These are phyloP conservation scores for Cryptosporidium parvum DNA, from an alignment of 169 alveolate species.

Conservation along the genomic window DNA sequence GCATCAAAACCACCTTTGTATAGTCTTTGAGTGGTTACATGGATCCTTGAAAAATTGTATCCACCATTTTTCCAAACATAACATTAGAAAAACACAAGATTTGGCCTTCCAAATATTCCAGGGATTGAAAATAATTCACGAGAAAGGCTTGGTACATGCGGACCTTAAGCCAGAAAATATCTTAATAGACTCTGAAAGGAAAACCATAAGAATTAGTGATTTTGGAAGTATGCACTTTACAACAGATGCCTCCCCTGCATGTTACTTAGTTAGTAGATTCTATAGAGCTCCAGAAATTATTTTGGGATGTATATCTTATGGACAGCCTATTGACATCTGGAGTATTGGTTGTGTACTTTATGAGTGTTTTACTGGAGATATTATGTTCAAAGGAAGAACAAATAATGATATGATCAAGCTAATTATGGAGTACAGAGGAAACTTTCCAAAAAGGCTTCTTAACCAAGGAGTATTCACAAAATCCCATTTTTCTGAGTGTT, in stretches of 20 bases:
- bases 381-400: constrained; percentile 94
- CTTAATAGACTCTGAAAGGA: constrained; percentile 87
- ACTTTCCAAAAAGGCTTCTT: constrained; percentile 91
- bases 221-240: constrained; percentile 94
- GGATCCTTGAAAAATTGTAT: constrained; percentile 88
- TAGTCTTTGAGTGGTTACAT: constrained; percentile 92
- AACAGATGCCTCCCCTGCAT: constrained; percentile 91
- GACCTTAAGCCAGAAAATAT: constrained; percentile 96
- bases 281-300: constrained; percentile 99
- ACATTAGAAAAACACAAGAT: constrained; percentile 11
- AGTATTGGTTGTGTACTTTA: constrained; percentile 95
- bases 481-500: constrained; percentile 88
- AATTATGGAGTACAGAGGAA: constrained; percentile 95
- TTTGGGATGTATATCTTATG: constrained; percentile 91
- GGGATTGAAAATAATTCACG: constrained; percentile 51
- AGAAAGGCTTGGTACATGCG: constrained; percentile 45
- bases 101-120: constrained; percentile 42
- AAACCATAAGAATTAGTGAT: constrained; percentile 94
- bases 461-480: constrained; percentile 88
- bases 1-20: constrained; percentile 89
- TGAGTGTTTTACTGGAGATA: constrained; percentile 97
- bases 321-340: constrained; percentile 95
- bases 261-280: constrained; percentile 94
- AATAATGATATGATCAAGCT: constrained; percentile 96
- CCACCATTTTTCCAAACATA: constrained; percentile 8